These are phyloP conservation scores for Pyrenophora tritici-repentis DNA, from an alignment of 2,329 filamentous ascomycete genomes.

Conservation along the genomic window DNA sequence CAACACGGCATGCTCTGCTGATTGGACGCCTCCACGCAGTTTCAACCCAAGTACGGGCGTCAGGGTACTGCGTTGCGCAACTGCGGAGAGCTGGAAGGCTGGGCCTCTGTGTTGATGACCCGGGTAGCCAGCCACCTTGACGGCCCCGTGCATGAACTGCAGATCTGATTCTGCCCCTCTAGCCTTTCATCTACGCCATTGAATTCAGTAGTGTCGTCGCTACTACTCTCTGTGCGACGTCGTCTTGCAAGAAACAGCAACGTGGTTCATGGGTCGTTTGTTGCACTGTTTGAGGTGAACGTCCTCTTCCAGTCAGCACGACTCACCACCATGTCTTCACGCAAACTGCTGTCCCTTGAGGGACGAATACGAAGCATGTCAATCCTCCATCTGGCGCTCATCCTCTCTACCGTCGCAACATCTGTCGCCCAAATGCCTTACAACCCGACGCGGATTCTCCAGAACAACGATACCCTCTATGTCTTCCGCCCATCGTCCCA, in stretches of 20 bases:
- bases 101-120: constrained; percentile 46
- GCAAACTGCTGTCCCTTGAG: constrained; percentile 2
- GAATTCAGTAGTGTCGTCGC: constrained; percentile 13
- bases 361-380: constrained; percentile 2
- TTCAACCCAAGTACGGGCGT: constrained; percentile 18
- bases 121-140: constrained; percentile 34
- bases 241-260: constrained; percentile 2
- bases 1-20: neutral
- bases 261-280: constrained; percentile 24
- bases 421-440: constrained; percentile 67
- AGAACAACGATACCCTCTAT: constrained; percentile 66
- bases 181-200: constrained; percentile 8
- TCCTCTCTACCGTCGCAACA: constrained; percentile 1
- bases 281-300: constrained; percentile 27
- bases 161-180: constrained; percentile 33
- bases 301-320: constrained; percentile 15
- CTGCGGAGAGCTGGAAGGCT: constrained; percentile 22
- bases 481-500: constrained; percentile 65
- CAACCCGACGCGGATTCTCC: constrained; percentile 74
- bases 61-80: constrained; percentile 27
- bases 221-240: constrained; percentile 3
- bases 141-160: constrained; percentile 41
- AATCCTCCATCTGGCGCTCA: neutral
- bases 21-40: constrained; percentile 22
- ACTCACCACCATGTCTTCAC: constrained; percentile 9